Conservation (phyloP, 2,329 filamentous ascomycete genomes). For the Lecanicillium sp. region DNA sequence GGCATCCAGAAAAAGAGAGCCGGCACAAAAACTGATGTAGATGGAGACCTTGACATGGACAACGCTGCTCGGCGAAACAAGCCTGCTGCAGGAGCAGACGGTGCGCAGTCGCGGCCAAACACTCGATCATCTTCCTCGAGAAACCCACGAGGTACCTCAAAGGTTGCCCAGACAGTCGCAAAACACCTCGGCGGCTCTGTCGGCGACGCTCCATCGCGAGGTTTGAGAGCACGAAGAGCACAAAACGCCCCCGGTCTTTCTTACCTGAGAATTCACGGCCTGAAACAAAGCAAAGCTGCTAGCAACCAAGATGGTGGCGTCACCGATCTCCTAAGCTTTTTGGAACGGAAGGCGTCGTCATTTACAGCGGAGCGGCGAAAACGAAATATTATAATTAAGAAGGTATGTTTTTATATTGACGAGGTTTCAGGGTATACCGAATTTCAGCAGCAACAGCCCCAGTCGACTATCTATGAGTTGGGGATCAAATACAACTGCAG, state of each 20-base stretch:
- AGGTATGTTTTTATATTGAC: slow-evolving; percentile 56
- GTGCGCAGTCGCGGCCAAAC: slow-evolving; percentile 16
- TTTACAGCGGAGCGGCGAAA: slow-evolving; percentile 34
- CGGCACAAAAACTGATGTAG: slow-evolving; percentile 36
- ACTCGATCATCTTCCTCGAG: slow-evolving; percentile 16
- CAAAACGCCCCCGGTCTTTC: slow-evolving; percentile 16
- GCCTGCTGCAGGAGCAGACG: slow-evolving; percentile 15
- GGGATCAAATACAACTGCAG: slow-evolving; percentile 33
- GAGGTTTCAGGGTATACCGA: slow-evolving; percentile 18
- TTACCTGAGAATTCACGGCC: slow-evolving; percentile 47
- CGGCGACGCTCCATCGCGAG: slow-evolving; percentile 12
- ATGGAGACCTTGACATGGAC: slow-evolving; percentile 55
- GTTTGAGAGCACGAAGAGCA: too few relatives aligned
- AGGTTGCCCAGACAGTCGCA: slow-evolving; percentile 33
- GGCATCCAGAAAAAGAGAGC: slow-evolving; percentile 44
- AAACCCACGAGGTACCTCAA: slow-evolving; percentile 22
- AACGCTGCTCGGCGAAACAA: slow-evolving; percentile 25
- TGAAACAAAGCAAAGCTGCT: slow-evolving; percentile 61
- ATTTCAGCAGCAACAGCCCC: slow-evolving; percentile 45
- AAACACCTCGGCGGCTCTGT: slow-evolving; percentile 31
- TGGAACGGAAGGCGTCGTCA: slow-evolving; percentile 61
- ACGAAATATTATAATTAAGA: slow-evolving; percentile 57
- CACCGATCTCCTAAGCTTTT: slow-evolving; percentile 54
- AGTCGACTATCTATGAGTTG: slow-evolving; percentile 3
- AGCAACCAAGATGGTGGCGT: slow-evolving; percentile 59